These are phyloP conservation scores for Phialophora chinensis DNA, from an alignment of 2,329 filamentous ascomycete species.

Conservation along the genomic window DNA sequence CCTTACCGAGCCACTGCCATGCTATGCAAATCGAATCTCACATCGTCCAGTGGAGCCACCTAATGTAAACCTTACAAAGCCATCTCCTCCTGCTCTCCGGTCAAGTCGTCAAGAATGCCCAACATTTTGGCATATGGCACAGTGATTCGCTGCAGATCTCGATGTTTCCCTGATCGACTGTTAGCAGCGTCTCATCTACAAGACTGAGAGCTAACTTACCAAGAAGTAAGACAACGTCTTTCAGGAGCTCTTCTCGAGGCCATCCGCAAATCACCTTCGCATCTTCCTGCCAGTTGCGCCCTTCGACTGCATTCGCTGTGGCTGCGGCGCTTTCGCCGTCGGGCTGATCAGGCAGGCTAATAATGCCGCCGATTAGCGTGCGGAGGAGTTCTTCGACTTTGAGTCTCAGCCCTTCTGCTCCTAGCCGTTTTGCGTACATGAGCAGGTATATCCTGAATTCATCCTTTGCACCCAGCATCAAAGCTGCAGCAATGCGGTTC, in stretches of 20 bases:
- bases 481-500: slow-evolving; percentile 87
- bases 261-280: slow-evolving; percentile 84
- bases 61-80: slow-evolving; percentile 23
- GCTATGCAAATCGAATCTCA: background rate
- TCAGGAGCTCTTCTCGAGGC: slow-evolving; percentile 84
- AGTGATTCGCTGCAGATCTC: slow-evolving; percentile 91
- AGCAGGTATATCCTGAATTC: slow-evolving; percentile 95
- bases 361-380: slow-evolving; percentile 75
- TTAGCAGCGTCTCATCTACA: slow-evolving; percentile 3
- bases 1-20: background rate
- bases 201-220: slow-evolving; percentile 63
- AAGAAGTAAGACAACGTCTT: slow-evolving; percentile 88
- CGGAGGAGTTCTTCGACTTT: slow-evolving; percentile 94
- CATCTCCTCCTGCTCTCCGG: slow-evolving; percentile 43
- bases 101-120: slow-evolving; percentile 54
- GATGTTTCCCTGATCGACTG: slow-evolving; percentile 76
- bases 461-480: slow-evolving; percentile 82
- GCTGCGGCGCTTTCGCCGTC: slow-evolving; percentile 59
- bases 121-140: slow-evolving; percentile 90
- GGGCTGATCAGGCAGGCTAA: slow-evolving; percentile 50
- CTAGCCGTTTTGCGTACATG: slow-evolving; percentile 96
- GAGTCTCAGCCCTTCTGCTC: slow-evolving; percentile 80
- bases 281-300: slow-evolving; percentile 67
- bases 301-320: slow-evolving; percentile 54
- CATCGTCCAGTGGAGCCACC: slow-evolving; percentile 9